Base-by-base conservation (phyloP, 2,329 filamentous ascomycete genomes). In the Paraconiothyrium brasiliense region DNA sequence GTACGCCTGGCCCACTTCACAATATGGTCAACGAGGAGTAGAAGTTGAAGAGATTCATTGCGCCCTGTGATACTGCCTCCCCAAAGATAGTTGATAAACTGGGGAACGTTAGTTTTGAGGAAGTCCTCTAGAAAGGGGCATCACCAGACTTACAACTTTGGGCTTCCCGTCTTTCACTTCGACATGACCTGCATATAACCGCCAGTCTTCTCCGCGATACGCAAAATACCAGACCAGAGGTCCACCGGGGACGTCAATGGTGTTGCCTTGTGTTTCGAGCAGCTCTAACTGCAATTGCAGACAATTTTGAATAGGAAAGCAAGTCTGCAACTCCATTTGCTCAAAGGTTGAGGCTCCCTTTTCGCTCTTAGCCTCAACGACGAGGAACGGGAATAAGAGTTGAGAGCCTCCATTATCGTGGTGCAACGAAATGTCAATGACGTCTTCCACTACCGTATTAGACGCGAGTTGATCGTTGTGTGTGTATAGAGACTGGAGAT, bases 1-100 rank as follows among this genome's bases (percentile, higher is more conserved):
- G 61, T 55, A 24, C 69, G 65, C 51, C 68, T 60, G 16, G 68
- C 63, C 67, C 68, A 69, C 48, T 69, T 67, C n/a, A 71, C 39
- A n/a, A 71, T 67, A 24, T 61, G 68, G 52, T 71, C 67, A 43
- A 70, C 47, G 37, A 71, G 66, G 13, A 69, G 64, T 32, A 71
- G 41, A 13, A 71, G 48, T 56, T 70, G 67, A 27, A 71, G 59
- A 30, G 62, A 59, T 32, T 65, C 64, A 27, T 71, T 62, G 24
- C 44, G 7, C n/a, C 49, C 34, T 20, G 47, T 68, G 3, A 70
- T 66, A 39, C 60, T 64, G 3, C 67, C 69, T 44, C 63, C 50
- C 69, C 69, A 71, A 24, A 71, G 46, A 14, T 58, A 48, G 30
- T 54, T 58, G 44, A 62, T 58, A 3, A 50, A 3, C 62, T 65